A percentile compares a stretch with the other conserved stretches of the same genome.
phyloP scores from a whole-genome alignment of 768 basidiomycete species.

The Lanmaoa pseudosensibilis region DNA sequence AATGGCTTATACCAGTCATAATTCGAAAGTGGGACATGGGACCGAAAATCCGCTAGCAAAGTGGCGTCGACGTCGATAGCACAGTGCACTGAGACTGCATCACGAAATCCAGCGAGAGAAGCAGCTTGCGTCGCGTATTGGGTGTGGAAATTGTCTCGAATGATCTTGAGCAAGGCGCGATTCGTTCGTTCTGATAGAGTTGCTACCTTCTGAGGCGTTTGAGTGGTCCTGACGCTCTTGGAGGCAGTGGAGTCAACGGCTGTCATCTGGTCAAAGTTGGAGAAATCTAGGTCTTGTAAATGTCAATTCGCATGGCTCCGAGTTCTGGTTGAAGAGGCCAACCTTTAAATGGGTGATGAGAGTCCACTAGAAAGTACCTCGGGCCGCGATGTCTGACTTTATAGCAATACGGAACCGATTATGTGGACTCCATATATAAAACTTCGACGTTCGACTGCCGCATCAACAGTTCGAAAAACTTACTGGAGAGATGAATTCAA shows the following conservation, averaged over 20 bases:
- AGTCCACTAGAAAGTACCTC: too few relatives aligned
- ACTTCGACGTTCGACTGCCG: too few relatives aligned
- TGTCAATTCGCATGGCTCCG: background rate
- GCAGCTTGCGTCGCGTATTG: slow-evolving; percentile 5
- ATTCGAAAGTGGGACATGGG: background rate
- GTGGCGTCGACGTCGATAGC: slow-evolving; percentile 1
- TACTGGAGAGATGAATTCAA: too few relatives aligned
- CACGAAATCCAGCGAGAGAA: slow-evolving; percentile 10
- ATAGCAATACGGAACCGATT: background rate
- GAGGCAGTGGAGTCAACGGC: too few relatives aligned
- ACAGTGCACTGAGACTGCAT: background rate
- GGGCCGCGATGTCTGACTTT: background rate
- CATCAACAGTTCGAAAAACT: too few relatives aligned
- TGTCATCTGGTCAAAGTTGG: background rate
- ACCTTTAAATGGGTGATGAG: background rate
- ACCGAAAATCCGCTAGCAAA: slow-evolving; percentile 9
- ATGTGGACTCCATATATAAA: too few relatives aligned
- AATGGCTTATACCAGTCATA: slow-evolving; percentile 3
- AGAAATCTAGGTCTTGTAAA: background rate
- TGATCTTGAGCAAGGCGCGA: background rate
- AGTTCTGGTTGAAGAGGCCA: background rate
- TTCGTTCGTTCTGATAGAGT: background rate
- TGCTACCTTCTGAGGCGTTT: background rate
- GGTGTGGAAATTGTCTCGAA: slow-evolving; percentile 10
- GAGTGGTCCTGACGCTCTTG: background rate